Percentiles rank a stretch among this genome's conserved stretches.
Evolutionary conservation across 2,329 filamentous ascomycete species (phyloP).

Genomic region (Didymella glomerata): DNA sequence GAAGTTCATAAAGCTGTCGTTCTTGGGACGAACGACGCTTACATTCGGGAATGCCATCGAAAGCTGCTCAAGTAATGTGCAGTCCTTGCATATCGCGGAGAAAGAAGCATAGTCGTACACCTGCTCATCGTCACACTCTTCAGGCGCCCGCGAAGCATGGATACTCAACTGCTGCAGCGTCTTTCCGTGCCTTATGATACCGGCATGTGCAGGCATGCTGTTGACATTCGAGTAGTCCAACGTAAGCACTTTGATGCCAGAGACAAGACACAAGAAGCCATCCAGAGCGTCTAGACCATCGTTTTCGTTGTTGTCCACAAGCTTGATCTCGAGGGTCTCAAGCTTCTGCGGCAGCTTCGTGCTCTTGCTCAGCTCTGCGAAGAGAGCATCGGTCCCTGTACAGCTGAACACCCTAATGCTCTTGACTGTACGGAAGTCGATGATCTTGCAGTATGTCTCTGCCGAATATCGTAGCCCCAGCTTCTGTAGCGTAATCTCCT

Average conservation of each 20-base stretch:
- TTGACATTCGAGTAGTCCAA: slow-evolving; percentile 56
- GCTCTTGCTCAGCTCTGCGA: slow-evolving; percentile 58
- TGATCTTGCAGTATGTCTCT: slow-evolving; percentile 58
- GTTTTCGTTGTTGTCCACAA: slow-evolving; percentile 58
- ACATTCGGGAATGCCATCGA: slow-evolving; percentile 58
- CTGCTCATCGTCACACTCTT: slow-evolving; percentile 54
- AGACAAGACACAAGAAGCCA: slow-evolving; percentile 57
- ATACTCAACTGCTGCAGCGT: slow-evolving; percentile 57
- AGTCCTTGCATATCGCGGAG: slow-evolving; percentile 57
- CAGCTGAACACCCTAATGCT: slow-evolving; percentile 56
- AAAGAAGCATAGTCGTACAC: slow-evolving; percentile 57
- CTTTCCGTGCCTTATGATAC: slow-evolving; percentile 57
- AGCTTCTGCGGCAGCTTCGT: slow-evolving; percentile 55
- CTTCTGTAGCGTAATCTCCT: slow-evolving; percentile 56
- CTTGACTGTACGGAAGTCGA: slow-evolving; percentile 56
- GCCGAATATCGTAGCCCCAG: slow-evolving; percentile 58
- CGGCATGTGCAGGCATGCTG: slow-evolving; percentile 52
- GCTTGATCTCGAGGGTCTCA: slow-evolving; percentile 57
- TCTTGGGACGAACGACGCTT: slow-evolving; percentile 54
- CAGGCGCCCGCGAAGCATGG: slow-evolving; percentile 50
- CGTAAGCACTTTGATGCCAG: slow-evolving; percentile 55
- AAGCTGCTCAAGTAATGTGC: slow-evolving; percentile 55
- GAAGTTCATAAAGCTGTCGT: slow-evolving; percentile 55
- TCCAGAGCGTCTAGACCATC: slow-evolving; percentile 58
- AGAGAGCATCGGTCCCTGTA: slow-evolving; percentile 56